Evolutionary conservation across 1,284 basidiomycete species (phyloP), one percentile per base, ranked within the genome.

Genomic region (Jaminaea rosea): DNA sequence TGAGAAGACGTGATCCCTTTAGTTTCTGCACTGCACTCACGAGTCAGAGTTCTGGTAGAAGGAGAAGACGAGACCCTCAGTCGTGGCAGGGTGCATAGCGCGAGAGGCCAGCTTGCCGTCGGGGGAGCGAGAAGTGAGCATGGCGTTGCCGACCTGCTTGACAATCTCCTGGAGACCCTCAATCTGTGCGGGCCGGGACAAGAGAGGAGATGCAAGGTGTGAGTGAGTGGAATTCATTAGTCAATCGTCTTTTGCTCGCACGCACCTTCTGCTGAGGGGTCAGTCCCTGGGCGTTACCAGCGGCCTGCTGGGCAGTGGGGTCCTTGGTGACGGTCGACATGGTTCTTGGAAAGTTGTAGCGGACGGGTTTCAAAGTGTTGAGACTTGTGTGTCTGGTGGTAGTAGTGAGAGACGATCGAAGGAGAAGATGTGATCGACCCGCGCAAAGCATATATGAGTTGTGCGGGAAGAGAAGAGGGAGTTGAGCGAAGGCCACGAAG

Each of bases 121-220:
- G n/a, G 80, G 69, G n/a, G 81, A 79, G 44, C 84, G 83, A 15
- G 87, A 87, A 15, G 85, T 86, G 47, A 93, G 78, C 84, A 92
- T 88, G 46, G 84, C 77, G 73, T 53, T 58, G 34, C 62, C 62
- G 21, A 64, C 52, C 47, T 52, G 21, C 53, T 63, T 60, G 50
- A 55, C 56, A 54, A 66, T 62, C 47, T 58, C 55, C 48, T 63
- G 52, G 1, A 61, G 32, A 1, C 48, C 55, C n/a, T 36, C 34
- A 21, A n/a, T n/a, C n/a, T n/a, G n/a, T n/a, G n/a, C n/a, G n/a
- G n/a, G n/a, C n/a, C n/a, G n/a, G n/a, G n/a, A n/a, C n/a, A n/a
- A n/a, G n/a, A n/a, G n/a, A n/a, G n/a, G n/a, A n/a, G n/a, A n/a
- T n/a, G n/a, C n/a, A n/a, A n/a, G n/a, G n/a, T n/a, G n/a, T n/a